Evolutionary conservation across 192 early-diverging fungal genomes (phyloP).

Genomic region (Backusella parvicylindrica): DNA sequence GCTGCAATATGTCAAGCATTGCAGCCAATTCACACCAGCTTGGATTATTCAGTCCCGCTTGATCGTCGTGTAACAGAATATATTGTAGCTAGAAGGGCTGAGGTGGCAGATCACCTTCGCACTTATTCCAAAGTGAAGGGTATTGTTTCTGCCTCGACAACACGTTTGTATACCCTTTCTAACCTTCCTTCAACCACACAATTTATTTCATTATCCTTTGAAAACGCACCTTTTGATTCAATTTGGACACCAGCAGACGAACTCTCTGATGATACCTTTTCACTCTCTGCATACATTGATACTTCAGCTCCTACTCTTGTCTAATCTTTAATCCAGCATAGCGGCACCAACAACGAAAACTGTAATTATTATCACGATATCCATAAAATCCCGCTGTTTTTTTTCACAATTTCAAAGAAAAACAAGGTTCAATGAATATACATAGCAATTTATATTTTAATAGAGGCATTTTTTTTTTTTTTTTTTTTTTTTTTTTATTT

Average conservation of each 20-base stretch:
- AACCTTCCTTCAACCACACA: constrained; percentile 16
- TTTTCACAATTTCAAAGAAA: too few species aligned
- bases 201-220: constrained; percentile 21
- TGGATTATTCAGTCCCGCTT: constrained; percentile 24
- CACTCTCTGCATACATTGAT: constrained; percentile 3
- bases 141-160: constrained; percentile 26
- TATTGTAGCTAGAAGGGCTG: constrained; percentile 25
- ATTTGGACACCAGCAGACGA: neutral
- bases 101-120: constrained; percentile 24
- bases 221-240: constrained; percentile 17
- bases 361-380: neutral
- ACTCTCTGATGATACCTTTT: neutral
- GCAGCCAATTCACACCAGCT: constrained; percentile 16
- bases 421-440: too few species aligned
- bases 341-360: neutral
- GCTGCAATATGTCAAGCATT: constrained; percentile 22
- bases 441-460: too few species aligned
- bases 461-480: too few species aligned
- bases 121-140: constrained; percentile 29
- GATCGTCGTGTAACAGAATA: constrained; percentile 19
- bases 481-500: neutral
- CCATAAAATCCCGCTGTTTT: neutral
- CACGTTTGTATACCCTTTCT: constrained; percentile 26
- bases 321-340: neutral
- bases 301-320: neutral